phyloP scores from a whole-genome alignment of 768 basidiomycete species.

The Amanita brunnescens region DNA sequence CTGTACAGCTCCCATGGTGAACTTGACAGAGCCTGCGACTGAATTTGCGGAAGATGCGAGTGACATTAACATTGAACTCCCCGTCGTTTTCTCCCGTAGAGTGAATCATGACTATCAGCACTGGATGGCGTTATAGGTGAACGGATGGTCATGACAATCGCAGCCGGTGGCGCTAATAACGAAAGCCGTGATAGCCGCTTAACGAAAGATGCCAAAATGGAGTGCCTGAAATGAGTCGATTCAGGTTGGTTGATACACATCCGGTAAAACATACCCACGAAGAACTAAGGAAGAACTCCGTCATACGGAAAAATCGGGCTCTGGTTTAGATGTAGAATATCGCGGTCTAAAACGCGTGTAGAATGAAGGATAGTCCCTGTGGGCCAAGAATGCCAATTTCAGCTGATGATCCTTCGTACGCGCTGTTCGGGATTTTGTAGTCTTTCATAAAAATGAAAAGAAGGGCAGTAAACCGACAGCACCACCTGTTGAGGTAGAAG shows the following conservation, averaged over 20 bases:
- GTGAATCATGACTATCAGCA: constrained; percentile 91
- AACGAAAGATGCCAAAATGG: constrained; percentile 90
- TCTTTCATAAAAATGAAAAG: constrained; percentile 86
- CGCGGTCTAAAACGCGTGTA: constrained; percentile 82
- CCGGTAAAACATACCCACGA: constrained; percentile 46
- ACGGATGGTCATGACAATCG: constrained; percentile 83
- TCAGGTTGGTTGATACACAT: constrained; percentile 2
- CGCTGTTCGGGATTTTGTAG: constrained; percentile 44
- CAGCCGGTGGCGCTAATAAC: constrained; percentile 80
- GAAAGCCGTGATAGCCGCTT: constrained; percentile 85
- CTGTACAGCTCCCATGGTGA: constrained; percentile 90
- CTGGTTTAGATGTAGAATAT: constrained; percentile 88
- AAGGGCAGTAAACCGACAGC: constrained; percentile 80
- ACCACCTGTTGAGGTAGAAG: constrained; percentile 49
- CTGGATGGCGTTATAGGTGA: constrained; percentile 92
- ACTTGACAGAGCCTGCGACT: constrained; percentile 75
- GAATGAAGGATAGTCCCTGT: constrained; percentile 91
- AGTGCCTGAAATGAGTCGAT: constrained; percentile 38
- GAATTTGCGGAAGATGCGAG: not conserved
- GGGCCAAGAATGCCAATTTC: constrained; percentile 5
- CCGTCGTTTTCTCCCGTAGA: constrained; percentile 34
- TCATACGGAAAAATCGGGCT: constrained; percentile 89
- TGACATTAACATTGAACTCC: constrained; percentile 24
- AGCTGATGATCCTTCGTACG: not conserved
- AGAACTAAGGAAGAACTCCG: constrained; percentile 86